These are phyloP conservation scores for Triadica sebifera DNA, from an alignment of 345 rosid genomes.

Conservation along the genomic window DNA sequence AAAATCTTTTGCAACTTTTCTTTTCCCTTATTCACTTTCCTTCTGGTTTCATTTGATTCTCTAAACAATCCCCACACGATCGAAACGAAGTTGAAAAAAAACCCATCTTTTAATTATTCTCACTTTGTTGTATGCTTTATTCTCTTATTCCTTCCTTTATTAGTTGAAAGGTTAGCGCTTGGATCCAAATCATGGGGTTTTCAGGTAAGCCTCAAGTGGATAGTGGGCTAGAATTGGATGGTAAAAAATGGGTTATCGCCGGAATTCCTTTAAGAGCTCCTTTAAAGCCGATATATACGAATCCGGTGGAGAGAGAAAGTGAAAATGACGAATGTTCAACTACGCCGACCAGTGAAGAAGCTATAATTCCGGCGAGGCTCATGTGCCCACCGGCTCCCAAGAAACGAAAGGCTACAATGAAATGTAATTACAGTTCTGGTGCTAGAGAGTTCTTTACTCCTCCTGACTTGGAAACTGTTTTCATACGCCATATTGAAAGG, in stretches of 20 bases:
- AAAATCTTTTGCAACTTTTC: neutral
- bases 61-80: constrained; percentile 9
- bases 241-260: constrained; percentile 49
- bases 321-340: constrained; percentile 36
- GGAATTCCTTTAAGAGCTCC: constrained; percentile 59
- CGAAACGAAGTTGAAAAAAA: constrained; percentile 22
- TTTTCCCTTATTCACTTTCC: constrained; percentile 27
- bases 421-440: constrained; percentile 25
- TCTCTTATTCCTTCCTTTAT: constrained; percentile 30
- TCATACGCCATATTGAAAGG: constrained; percentile 29
- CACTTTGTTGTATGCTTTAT: constrained; percentile 30
- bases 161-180: constrained; percentile 11
- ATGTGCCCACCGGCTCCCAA: constrained; percentile 48
- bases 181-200: constrained; percentile 45
- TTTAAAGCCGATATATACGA: constrained; percentile 51
- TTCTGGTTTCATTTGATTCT: constrained; percentile 41
- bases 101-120: constrained; percentile 26
- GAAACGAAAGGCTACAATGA: constrained; percentile 33
- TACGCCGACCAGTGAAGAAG: constrained; percentile 37
- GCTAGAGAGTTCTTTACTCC: constrained; percentile 46
- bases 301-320: constrained; percentile 23
- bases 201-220: constrained; percentile 53
- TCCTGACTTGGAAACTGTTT: constrained; percentile 48
- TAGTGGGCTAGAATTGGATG: constrained; percentile 47
- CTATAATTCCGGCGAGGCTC: constrained; percentile 30